A percentile compares a stretch with the other conserved stretches of the same genome.
These are phyloP conservation scores for Chlamydomonas schloesseri DNA, from an alignment of 139 green algal genomes.

Conservation along the genomic window DNA sequence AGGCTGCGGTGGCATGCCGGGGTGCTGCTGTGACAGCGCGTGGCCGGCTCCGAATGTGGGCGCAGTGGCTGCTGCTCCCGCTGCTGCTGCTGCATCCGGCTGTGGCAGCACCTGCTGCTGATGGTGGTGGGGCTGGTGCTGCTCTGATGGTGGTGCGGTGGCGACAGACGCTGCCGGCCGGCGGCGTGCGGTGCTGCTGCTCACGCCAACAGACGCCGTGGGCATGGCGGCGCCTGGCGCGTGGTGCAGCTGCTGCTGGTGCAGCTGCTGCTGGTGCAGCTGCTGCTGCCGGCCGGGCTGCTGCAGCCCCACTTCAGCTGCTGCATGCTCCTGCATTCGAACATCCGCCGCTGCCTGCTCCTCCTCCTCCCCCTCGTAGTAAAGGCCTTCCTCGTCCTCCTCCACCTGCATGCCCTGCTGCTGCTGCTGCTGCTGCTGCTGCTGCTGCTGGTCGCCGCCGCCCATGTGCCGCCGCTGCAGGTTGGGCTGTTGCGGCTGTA, in stretches of 20 bases:
- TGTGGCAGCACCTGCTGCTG: too few relatives aligned
- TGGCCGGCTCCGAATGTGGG: not conserved
- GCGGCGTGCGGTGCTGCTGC: not conserved
- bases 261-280: not conserved
- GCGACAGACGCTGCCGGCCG: not conserved
- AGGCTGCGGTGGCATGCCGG: too few relatives aligned
- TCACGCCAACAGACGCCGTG: too few relatives aligned
- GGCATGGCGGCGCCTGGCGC: too few relatives aligned
- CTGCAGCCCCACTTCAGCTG: too few relatives aligned
- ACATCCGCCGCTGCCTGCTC: not conserved
- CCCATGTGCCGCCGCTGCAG: too few relatives aligned
- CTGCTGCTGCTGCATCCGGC: not conserved
- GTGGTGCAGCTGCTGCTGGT: too few relatives aligned
- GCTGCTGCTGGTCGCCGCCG: not conserved
- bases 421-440: not conserved
- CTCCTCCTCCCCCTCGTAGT: not conserved
- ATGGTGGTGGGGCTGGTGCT: too few relatives aligned
- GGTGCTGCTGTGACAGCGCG: not conserved
- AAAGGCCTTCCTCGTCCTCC: too few relatives aligned
- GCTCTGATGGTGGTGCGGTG: not conserved
- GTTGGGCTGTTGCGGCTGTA: not conserved
- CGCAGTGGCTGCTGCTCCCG: not conserved
- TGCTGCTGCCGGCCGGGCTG: not conserved
- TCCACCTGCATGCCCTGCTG: not conserved
- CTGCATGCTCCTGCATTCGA: not conserved